Evolutionary conservation across 2,329 filamentous ascomycete genomes (phyloP), one percentile per base, ranked within the genome.

Genomic region (Xylariaceae sp.): DNA sequence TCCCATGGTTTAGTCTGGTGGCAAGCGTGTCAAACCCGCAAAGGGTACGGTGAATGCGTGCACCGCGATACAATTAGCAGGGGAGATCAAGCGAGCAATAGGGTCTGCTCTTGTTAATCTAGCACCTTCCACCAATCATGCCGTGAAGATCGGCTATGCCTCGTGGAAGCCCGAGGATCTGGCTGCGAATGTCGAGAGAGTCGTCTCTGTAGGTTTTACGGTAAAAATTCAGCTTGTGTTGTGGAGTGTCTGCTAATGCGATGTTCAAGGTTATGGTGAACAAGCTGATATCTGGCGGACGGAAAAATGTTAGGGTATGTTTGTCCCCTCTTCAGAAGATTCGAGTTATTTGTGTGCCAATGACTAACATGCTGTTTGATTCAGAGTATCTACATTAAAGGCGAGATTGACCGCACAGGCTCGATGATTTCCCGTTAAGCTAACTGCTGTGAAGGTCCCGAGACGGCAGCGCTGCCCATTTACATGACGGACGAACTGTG

Each of bases 401-500:
- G 57, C 32, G 31, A 51, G 51, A 51, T 5, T 26, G 4, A 37
- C 37, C 9, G 7, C n/a, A 31, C 6, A 2, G 30, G 19, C 8
- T 9, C 8, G 4, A 40, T 35, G 19, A n/a, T 47, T 43, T 31
- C 1, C n/a, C n/a, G n/a, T 50, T 29, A 19, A 45, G 32, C 54
- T 59, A 56, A 59, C 43, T 42, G 1, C 32, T 41, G 1, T 30
- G 35, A 34, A 80, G 89, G 90, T 2, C 87, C 89, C 31, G 85
- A 89, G 67, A 96, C 92, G 3, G 87, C 86, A 58, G 88, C 92
- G 6, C 79, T 99, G 67, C 94, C 94, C n/a, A 85, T 99, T 68
- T 99, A 91, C 89, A 76, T 96, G 68, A 88, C 92, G 3, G 87
- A 91, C 63, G 91, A 96, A 78, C 78, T 99, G 60, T 99, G 94